phyloP scores from a whole-genome alignment of 441 rosid genomes.

The Arabidopsis hybrid region DNA sequence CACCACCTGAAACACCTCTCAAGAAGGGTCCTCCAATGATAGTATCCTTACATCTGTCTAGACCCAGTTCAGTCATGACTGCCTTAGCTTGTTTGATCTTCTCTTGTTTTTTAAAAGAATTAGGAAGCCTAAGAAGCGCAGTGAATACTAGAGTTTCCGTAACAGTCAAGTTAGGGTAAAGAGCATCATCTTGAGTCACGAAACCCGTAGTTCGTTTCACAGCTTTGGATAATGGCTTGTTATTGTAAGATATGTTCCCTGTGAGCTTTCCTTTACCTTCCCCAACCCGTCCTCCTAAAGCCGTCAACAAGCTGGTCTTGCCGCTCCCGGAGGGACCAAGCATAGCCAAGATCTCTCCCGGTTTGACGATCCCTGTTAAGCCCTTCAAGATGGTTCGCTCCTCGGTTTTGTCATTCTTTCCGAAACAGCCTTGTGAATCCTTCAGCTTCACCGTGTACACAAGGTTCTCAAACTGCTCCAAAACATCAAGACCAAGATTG shows the following conservation, averaged over 20 bases:
- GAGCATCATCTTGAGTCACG: conserved; percentile 64
- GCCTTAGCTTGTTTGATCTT: conserved; percentile 74
- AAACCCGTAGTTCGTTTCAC: conserved; percentile 60
- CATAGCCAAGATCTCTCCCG: conserved; percentile 73
- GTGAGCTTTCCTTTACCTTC: conserved; percentile 52
- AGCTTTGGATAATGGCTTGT: conserved; percentile 49
- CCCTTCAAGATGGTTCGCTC: conserved; percentile 60
- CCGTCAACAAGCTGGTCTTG: conserved; percentile 64
- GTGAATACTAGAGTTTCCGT: conserved; percentile 60
- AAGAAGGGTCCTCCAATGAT: conserved; percentile 78
- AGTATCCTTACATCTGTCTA: conserved; percentile 67
- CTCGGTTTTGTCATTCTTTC: conserved; percentile 39
- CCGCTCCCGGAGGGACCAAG: conserved; percentile 76
- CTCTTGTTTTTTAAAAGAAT: conserved; percentile 52
- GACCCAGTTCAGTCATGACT: conserved; percentile 69
- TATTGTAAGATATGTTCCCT: conserved; percentile 58
- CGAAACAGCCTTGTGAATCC: conserved; percentile 30
- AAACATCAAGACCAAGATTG: conserved; percentile 16
- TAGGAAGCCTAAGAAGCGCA: conserved; percentile 60
- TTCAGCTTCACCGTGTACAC: conserved; percentile 51
- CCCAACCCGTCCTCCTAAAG: conserved; percentile 59
- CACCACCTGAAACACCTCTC: conserved; percentile 89
- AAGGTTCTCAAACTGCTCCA: conserved; percentile 63
- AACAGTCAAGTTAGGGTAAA: conserved; percentile 63
- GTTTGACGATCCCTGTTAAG: conserved; percentile 57